Conservation (phyloP, 2,329 filamentous ascomycete genomes). For the Alternaria novae-zelandiae region DNA sequence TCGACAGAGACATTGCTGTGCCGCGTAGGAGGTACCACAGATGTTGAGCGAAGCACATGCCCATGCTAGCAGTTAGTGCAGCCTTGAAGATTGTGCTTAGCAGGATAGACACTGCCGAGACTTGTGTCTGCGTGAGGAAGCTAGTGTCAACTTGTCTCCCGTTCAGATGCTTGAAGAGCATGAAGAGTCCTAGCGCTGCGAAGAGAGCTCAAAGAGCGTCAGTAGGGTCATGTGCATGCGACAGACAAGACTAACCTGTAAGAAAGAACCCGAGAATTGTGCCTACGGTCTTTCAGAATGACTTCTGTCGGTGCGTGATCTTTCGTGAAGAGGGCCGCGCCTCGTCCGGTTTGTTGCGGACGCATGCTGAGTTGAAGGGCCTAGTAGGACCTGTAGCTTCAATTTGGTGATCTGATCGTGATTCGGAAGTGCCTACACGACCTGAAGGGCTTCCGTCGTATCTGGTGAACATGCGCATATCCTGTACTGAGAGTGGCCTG, state of each 20-base stretch:
- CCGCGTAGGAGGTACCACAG: neutral
- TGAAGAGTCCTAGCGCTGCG: neutral
- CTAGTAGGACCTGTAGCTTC: accelerated
- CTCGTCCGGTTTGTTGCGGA: accelerated
- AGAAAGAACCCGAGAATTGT: neutral
- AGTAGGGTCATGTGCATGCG: accelerated
- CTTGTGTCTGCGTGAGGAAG: neutral
- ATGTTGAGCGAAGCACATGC: neutral
- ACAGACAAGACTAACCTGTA: neutral
- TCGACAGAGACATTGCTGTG: neutral
- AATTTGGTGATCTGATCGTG: accelerated
- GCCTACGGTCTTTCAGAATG: neutral
- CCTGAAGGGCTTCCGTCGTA: accelerated
- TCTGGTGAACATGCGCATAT: neutral
- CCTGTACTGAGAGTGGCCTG: neutral
- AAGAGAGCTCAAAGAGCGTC: neutral
- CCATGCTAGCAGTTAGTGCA: neutral
- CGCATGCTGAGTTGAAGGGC: neutral
- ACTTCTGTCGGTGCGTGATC: too few species aligned
- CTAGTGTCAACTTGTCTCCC: accelerated
- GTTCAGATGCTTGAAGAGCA: neutral
- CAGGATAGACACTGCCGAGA: neutral
- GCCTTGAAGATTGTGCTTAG: neutral
- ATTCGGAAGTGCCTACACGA: neutral
- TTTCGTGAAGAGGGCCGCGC: neutral